Evolutionary conservation across 2,329 filamentous ascomycete genomes (phyloP).

Genomic region (Nigrograna mackinnonii): DNA sequence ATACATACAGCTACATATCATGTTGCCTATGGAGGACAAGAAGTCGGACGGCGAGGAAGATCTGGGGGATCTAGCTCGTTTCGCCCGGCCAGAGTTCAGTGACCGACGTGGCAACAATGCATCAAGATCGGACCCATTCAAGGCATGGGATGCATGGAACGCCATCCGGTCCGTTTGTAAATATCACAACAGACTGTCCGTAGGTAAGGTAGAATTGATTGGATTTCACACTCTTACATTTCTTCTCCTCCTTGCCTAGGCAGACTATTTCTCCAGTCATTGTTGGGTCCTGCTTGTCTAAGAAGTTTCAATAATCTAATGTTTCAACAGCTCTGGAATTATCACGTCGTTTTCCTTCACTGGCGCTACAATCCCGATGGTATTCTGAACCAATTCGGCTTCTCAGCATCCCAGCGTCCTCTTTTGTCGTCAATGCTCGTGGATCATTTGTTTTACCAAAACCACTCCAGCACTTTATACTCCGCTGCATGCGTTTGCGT

Average conservation of each 20-base stretch:
- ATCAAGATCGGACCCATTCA: conserved; percentile 67
- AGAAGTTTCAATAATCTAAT: too few species aligned
- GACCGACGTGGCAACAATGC: conserved; percentile 30
- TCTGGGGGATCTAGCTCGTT: conserved; percentile 56
- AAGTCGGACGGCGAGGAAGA: conserved; percentile 59
- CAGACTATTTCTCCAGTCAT: too few species aligned
- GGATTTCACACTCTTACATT: too few species aligned
- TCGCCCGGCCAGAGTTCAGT: conserved; percentile 41
- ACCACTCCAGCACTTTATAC: conserved; percentile 60
- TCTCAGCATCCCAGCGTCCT: conserved; percentile 55
- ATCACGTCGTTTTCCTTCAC: conserved; percentile 61
- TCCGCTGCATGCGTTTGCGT: conserved; percentile 60
- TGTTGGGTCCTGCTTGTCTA: too few species aligned
- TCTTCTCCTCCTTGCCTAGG: too few species aligned
- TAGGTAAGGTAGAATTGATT: conserved; percentile 83
- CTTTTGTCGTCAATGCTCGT: conserved; percentile 62
- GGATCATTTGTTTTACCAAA: conserved; percentile 63
- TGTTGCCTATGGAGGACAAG: conserved; percentile 82
- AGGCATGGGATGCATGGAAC: conserved; percentile 94
- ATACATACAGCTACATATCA: conserved; percentile 78
- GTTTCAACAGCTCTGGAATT: conserved; percentile 65
- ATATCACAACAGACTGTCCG: conserved; percentile 78
- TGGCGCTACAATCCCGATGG: conserved; percentile 63
- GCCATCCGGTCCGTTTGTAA: conserved; percentile 81
- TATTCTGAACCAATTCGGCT: conserved; percentile 65